Evolutionary conservation across 495 filamentous ascomycete genomes (phyloP), one percentile per base, ranked within the genome.

Genomic region (Podospora conica): DNA sequence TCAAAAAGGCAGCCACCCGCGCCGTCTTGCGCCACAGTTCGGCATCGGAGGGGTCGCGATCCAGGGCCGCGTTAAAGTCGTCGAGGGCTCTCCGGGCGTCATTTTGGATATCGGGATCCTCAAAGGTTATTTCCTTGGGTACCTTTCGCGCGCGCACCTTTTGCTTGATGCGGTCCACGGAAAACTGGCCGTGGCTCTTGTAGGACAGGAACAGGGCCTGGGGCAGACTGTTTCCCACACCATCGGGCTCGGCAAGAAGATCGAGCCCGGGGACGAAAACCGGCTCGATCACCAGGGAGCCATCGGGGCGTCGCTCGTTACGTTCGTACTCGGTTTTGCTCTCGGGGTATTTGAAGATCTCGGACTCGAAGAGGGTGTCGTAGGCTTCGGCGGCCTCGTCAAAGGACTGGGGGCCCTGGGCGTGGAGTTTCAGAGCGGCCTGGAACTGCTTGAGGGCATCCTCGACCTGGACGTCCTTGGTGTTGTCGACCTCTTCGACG

Each of bases 401-500:
- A 73, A 89, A 96, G 70, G 85, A 90, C 3, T 76, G 76, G 6
- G 91, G 88, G 3, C 95, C 92, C 77, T 95, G 91, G 5, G 93
- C 89, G 71, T 99, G 96, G 66, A 93, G 86, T 75, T 94, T 97
- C 27, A 99, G 80, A 23, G 95, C 95, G 63, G 82, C 89, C 74
- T 97, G 92, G 75, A 98, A 99, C 27, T 94, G 86, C 79, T 97
- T 98, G 66, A 99, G 79, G 27, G 95, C 92, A 76, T 99, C 95
- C 75, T 99, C 95, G 73, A 98, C 94, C 83, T 90, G 93, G 60
- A 99, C 87, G 74, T 98, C 93, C 78, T 91, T 93, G 55, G 93
- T 97, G 66, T 94, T 91, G 71, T 99, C 95, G 72, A 96, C 79
- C 77, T 97, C 95, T 70, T 95, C 91, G 68, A 96, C 92, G 68